phyloP scores from a whole-genome alignment of 2,329 filamentous ascomycete species.

The Pestalotiopsis sp. region DNA sequence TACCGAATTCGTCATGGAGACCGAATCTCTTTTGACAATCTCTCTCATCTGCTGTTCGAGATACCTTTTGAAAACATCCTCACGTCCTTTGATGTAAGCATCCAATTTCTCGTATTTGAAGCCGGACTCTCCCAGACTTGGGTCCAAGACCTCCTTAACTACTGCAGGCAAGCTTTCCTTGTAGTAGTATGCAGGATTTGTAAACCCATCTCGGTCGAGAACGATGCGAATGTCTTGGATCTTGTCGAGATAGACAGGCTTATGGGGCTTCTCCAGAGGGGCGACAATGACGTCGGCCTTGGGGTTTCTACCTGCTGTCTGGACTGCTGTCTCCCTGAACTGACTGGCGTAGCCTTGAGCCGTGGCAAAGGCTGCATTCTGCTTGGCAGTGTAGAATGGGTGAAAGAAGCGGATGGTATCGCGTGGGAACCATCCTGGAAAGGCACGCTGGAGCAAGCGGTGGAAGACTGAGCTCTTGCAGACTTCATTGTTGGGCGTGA shows the following conservation, averaged over 20 bases:
- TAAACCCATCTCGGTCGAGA: background rate
- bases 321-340: conserved; percentile 23
- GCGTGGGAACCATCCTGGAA: conserved; percentile 45
- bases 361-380: conserved; percentile 40
- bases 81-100: background rate
- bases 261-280: background rate
- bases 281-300: background rate
- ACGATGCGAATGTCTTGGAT: background rate
- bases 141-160: background rate
- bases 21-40: conserved; percentile 9
- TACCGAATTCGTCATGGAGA: conserved; percentile 13
- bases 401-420: conserved; percentile 48
- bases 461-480: conserved; percentile 46
- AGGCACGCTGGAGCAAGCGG: conserved; percentile 46
- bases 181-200: conserved; percentile 1
- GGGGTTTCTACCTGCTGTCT: background rate
- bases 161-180: conserved; percentile 6
- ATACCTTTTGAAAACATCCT: conserved; percentile 8
- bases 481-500: conserved; percentile 37
- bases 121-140: background rate
- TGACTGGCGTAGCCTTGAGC: conserved; percentile 39
- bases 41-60: conserved; percentile 4
- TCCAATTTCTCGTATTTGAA: background rate
- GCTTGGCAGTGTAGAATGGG: conserved; percentile 46
- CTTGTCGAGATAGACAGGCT: conserved; percentile 1